Base-by-base conservation (phyloP, 2,329 filamentous ascomycete species). In the Davidsoniella australis region DNA sequence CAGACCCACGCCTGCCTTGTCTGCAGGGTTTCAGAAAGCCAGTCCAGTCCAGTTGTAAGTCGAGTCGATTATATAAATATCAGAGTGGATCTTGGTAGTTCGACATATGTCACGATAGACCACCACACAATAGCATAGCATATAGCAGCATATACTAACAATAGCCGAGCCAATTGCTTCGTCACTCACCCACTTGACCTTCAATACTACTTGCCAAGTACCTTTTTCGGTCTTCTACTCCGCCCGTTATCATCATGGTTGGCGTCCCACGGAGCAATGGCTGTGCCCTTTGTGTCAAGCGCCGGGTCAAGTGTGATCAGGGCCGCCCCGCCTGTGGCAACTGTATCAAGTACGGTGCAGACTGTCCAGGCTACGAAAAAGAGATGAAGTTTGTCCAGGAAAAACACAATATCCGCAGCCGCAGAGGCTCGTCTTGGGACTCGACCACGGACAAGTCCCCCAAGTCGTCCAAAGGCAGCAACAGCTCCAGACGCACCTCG, bases 281-380 rank as follows among this genome's bases (percentile, higher is more conserved):
- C 54, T 68, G 66, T 55, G 59, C 60, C 48, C 58, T 66, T 38
- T 67, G 66, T 57, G 60, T 64, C 51, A 63, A 61, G 56, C 60
- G 66, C 49, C 62, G 62, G 44, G 61, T 67, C 51, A 65, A 68
- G 60, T 72, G 70, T 53, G 69, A 72, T 55, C 63, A 70, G 56
- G 58, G 54, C 18, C 62, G 61, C 9, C 69, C 68, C 9, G 59
- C 57, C 48, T 67, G 65, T 49, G 58, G 56, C 20, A 68, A 67
- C 47, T 68, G 66, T 55, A 52, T 57, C 48, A 63, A 59, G 47
- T 66, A 66, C 51, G 63, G 63, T 36, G 60, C 57, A 18, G 56
- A 57, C 6, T 68, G 64, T 49, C 63, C 64, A 5, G 65, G 64
- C n/a, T 68, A 66, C 52, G 41, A 64, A 42, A 59, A 61, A 29